A percentile compares a stretch with the other conserved stretches of the same genome.
Conservation (phyloP, 441 rosid species). For the Erodium moschatum region DNA sequence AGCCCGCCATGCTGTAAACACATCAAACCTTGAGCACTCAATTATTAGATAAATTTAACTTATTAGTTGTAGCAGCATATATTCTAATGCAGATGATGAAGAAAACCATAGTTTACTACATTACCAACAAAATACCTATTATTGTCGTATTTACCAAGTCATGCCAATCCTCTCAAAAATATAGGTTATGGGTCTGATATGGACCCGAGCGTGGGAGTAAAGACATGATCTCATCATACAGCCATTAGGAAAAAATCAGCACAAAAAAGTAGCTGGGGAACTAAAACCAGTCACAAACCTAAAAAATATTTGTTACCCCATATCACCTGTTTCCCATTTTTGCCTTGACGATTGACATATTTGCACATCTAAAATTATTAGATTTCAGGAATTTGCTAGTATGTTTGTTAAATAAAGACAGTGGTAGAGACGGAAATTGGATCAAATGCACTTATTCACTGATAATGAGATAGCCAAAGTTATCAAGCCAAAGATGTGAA, state of each 20-base stretch:
- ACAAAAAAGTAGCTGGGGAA: background rate
- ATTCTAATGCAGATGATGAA: background rate
- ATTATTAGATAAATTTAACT: background rate
- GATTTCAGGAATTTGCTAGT: background rate
- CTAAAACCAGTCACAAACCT: constrained; percentile 3
- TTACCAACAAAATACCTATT: background rate
- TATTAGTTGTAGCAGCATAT: background rate
- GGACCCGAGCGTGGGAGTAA: background rate
- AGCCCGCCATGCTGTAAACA: background rate
- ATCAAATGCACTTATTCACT: background rate
- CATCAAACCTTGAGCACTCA: constrained; percentile 5
- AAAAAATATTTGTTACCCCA: background rate
- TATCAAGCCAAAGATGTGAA: background rate
- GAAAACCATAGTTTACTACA: background rate
- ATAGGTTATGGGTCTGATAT: background rate
- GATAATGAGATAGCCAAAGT: background rate
- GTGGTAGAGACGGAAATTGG: background rate
- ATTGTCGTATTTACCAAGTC: background rate
- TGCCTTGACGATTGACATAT: background rate
- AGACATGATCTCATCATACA: background rate
- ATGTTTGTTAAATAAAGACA: background rate
- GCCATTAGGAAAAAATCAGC: background rate
- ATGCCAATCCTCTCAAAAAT: background rate
- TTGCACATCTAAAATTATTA: background rate
- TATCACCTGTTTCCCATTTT: background rate